Conservation (phyloP, 352 stramenopile species). For the Globisporangium cederbergense region DNA sequence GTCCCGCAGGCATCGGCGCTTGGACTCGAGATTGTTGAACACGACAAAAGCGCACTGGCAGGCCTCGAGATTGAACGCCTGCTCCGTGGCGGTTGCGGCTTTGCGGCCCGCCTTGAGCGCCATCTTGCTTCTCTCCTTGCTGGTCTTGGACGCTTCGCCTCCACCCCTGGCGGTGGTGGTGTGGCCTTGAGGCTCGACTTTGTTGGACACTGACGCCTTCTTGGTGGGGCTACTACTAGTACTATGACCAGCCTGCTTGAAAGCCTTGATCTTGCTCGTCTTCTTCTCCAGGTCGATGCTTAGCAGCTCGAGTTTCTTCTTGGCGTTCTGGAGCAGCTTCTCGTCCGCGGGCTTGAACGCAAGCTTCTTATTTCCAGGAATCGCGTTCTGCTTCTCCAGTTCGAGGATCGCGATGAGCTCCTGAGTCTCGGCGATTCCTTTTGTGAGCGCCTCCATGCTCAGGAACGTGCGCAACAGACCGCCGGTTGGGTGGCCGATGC, state of each 20-base stretch:
- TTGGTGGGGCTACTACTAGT: constrained; percentile 5
- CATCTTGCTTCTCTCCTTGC: constrained; percentile 4
- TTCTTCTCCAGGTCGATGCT: constrained; percentile 43
- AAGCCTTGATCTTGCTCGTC: constrained; percentile 58
- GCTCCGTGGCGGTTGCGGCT: constrained; percentile 24
- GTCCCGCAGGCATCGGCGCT: constrained; percentile 67
- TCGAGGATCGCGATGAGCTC: constrained; percentile 51
- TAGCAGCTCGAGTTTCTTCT: constrained; percentile 29
- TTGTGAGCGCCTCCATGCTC: constrained; percentile 62
- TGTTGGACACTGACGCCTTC: constrained; percentile 4
- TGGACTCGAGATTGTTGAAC: constrained; percentile 86
- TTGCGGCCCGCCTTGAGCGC: constrained; percentile 21
- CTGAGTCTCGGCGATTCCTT: constrained; percentile 52
- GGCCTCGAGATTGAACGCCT: constrained; percentile 52
- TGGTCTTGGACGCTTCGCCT: not conserved
- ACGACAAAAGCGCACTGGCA: constrained; percentile 85
- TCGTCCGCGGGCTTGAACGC: constrained; percentile 36
- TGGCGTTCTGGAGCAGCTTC: constrained; percentile 30
- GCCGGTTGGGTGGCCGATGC: constrained; percentile 69
- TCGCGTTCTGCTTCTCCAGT: constrained; percentile 30
- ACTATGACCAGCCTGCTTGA: constrained; percentile 30
- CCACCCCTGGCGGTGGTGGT: not conserved
- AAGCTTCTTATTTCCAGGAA: constrained; percentile 24
- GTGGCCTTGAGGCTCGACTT: not conserved
- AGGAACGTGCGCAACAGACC: constrained; percentile 71